Conservation (phyloP, 306 rosid species). For the Crotalaria pallida region DNA sequence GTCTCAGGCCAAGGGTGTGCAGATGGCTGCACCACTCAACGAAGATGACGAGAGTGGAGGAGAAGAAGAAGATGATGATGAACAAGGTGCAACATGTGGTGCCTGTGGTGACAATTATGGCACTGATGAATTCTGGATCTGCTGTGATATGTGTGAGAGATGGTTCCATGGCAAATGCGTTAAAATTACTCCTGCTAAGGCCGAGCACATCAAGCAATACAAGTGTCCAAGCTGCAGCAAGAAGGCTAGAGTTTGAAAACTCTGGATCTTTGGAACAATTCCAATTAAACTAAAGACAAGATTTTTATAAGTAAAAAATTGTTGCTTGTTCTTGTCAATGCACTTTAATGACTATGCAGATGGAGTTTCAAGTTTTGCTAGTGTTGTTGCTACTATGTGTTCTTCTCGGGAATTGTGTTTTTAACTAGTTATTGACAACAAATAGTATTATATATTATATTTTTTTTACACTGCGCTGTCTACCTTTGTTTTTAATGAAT, state of each 20-base stretch:
- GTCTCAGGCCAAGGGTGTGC: too few species aligned
- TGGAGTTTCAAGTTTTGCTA: slow-evolving; percentile 73
- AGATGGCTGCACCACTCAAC: too few species aligned
- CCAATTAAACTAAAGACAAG: slow-evolving; percentile 33
- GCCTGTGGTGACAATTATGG: too few species aligned
- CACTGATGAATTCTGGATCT: slow-evolving; percentile 97
- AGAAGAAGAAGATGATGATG: too few species aligned
- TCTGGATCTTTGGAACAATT: slow-evolving; percentile 31
- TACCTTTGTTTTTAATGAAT: slow-evolving; percentile 27
- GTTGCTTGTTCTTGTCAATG: slow-evolving; percentile 54
- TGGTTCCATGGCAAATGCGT: slow-evolving; percentile 96
- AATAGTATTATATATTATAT: slow-evolving; percentile 29
- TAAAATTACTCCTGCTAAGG: slow-evolving; percentile 89
- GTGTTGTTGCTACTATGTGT: slow-evolving; percentile 44
- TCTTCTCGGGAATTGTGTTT: slow-evolving; percentile 45
- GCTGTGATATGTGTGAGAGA: slow-evolving; percentile 84
- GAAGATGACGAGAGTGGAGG: too few species aligned
- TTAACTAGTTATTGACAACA: slow-evolving; percentile 54
- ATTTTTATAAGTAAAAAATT: slow-evolving; percentile 42
- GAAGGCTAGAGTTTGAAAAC: too few species aligned
- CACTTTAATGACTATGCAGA: slow-evolving; percentile 57
- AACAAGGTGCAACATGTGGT: too few species aligned
- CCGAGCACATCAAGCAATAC: slow-evolving; percentile 93
- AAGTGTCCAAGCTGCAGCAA: slow-evolving; percentile 92
- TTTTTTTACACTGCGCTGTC: too few species aligned